A percentile compares a stretch with the other conserved stretches of the same genome.
Evolutionary conservation across 2,329 filamentous ascomycete species (phyloP).

Genomic region (Arthrobotrys conoides): DNA sequence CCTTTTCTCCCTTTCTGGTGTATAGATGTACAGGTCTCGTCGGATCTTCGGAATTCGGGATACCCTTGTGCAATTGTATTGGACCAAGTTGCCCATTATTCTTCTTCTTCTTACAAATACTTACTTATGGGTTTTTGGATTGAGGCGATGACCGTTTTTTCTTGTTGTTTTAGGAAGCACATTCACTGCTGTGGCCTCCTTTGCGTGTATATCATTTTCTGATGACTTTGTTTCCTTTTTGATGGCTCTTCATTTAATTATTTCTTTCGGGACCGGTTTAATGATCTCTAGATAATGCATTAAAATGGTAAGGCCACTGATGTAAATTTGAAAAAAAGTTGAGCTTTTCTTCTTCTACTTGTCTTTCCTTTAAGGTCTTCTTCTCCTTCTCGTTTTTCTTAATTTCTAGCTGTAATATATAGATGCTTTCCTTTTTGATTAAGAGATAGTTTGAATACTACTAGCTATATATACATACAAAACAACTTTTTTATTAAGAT

Average conservation of each 20-base stretch:
- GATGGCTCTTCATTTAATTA: not conserved
- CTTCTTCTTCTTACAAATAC: not conserved
- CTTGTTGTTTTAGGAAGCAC: not conserved
- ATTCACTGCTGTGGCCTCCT: not conserved
- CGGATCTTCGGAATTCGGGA: conserved; percentile 17
- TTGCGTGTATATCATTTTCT: conserved; percentile 8
- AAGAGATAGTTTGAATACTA: not conserved
- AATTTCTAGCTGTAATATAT: conserved; percentile 2
- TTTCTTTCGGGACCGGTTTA: conserved; percentile 8
- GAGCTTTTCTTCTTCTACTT: too few species aligned
- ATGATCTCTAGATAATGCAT: conserved; percentile 24
- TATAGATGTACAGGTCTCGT: conserved; percentile 49
- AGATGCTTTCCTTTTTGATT: not conserved
- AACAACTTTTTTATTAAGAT: conserved; percentile 20
- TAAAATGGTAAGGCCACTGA: not conserved
- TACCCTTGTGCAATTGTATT: conserved; percentile 11
- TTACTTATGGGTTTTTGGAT: conserved; percentile 2
- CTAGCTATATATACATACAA: conserved; percentile 4
- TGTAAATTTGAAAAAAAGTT: conserved; percentile 11
- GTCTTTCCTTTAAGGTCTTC: not conserved
- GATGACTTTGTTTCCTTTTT: not conserved
- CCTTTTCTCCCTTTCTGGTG: conserved; percentile 10
- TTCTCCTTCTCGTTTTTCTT: conserved; percentile 3
- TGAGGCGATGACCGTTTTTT: not conserved
- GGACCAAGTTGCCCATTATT: not conserved